phyloP scores from a whole-genome alignment of 352 stramenopile species.

The Globisporangium camurandrum region DNA sequence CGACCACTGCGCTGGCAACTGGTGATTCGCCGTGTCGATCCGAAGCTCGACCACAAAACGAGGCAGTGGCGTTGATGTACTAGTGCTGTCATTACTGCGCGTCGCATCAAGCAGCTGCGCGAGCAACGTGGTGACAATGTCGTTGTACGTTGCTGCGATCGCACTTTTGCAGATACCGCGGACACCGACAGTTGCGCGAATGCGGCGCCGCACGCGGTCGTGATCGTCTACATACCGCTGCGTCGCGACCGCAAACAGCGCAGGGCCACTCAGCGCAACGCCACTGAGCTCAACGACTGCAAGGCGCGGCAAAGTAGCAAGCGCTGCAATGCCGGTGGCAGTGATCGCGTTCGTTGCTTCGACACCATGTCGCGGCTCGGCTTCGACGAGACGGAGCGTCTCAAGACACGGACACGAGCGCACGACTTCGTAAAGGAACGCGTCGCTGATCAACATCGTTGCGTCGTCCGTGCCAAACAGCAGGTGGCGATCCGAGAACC shows the following conservation, averaged over 20 bases:
- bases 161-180: conserved; percentile 16
- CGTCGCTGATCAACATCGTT: conserved; percentile 13
- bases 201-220: conserved; percentile 5
- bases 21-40: conserved; percentile 16
- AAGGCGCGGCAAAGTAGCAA: conserved; percentile 11
- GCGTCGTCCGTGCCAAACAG: conserved; percentile 14
- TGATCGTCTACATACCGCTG: neutral
- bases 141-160: conserved; percentile 14
- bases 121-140: conserved; percentile 9
- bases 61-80: conserved; percentile 1
- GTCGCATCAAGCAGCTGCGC: neutral
- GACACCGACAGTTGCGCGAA: conserved; percentile 17
- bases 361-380: conserved; percentile 17
- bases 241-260: conserved; percentile 12
- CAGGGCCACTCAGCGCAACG: conserved; percentile 10
- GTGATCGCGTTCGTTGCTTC: conserved; percentile 21
- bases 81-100: neutral
- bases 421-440: conserved; percentile 16
- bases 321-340: conserved; percentile 8
- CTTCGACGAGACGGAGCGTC: conserved; percentile 13
- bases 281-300: conserved; percentile 15
- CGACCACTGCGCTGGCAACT: conserved; percentile 14
- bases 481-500: conserved; percentile 23
- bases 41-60: conserved; percentile 16
- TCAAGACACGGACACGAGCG: conserved; percentile 14